These are phyloP conservation scores for Scytalidium sp. DNA, from an alignment of 2,329 filamentous ascomycete species.

Conservation along the genomic window DNA sequence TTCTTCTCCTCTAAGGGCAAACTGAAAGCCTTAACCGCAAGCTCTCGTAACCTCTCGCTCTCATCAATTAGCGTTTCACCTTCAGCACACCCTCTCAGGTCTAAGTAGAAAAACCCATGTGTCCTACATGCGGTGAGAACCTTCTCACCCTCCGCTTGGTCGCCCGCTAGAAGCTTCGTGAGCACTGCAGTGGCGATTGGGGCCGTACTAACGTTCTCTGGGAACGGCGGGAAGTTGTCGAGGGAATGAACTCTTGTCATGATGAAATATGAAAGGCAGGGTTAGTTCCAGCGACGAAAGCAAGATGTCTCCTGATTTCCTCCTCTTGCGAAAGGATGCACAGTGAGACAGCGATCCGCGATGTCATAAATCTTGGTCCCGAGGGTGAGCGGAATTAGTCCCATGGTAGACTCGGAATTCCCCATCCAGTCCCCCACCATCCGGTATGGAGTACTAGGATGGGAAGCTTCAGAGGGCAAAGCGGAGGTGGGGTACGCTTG, in stretches of 20 bases:
- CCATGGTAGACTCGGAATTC: no score
- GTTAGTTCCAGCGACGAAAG: no score
- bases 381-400: no score
- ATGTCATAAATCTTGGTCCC: no score
- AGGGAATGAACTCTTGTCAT: neutral
- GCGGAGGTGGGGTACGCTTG: no score
- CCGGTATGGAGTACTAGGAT: no score
- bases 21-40: conserved; percentile 5
- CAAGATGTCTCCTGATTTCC: no score
- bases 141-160: conserved; percentile 9
- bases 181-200: conserved; percentile 5
- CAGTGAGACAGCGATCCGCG: no score
- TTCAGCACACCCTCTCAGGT: conserved; percentile 11
- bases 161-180: conserved; percentile 10
- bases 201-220: neutral
- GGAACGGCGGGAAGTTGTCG: neutral
- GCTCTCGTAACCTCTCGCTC: conserved; percentile 14
- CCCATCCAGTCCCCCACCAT: no score
- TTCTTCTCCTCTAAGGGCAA: neutral
- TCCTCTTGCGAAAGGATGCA: no score
- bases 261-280: no score
- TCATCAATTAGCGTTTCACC: conserved; percentile 15
- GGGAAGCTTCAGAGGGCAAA: no score
- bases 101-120: conserved; percentile 15
- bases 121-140: conserved; percentile 8